Conservation (phyloP, 352 stramenopile species). For the Phytophthora chlamydospora region DNA sequence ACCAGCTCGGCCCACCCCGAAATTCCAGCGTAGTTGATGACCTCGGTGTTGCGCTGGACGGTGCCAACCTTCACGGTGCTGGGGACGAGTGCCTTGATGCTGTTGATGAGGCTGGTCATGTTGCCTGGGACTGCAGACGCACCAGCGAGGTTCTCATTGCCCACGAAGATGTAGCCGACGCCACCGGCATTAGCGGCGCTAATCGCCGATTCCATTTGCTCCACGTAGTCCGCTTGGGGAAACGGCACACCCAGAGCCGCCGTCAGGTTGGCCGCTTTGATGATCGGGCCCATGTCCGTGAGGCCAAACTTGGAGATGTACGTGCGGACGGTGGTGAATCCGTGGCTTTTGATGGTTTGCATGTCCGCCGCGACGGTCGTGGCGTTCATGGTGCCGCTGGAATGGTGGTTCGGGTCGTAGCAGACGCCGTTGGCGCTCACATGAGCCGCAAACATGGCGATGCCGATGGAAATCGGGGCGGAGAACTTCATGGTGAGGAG, state of each 20-base stretch:
- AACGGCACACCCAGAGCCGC: constrained; percentile 55
- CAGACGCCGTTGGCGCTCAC: constrained; percentile 63
- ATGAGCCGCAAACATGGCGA: constrained; percentile 28
- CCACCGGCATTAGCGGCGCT: constrained; percentile 40
- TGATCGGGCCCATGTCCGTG: constrained; percentile 44
- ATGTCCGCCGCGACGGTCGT: constrained; percentile 47
- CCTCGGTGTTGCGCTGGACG: constrained; percentile 68
- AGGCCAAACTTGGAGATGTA: constrained; percentile 65
- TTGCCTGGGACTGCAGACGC: constrained; percentile 29
- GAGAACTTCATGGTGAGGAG: constrained; percentile 43
- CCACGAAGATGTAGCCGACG: constrained; percentile 67
- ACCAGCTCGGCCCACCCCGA: constrained; percentile 40
- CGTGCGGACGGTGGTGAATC: constrained; percentile 65
- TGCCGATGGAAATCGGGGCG: constrained; percentile 23
- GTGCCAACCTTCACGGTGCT: constrained; percentile 63
- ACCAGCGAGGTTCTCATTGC: constrained; percentile 64
- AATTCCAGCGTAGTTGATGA: constrained; percentile 38
- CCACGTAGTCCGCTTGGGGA: constrained; percentile 39
- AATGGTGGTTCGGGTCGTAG: constrained; percentile 62
- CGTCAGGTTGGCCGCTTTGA: constrained; percentile 44
- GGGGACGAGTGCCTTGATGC: constrained; percentile 49
- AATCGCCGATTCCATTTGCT: constrained; percentile 45
- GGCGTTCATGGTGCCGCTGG: constrained; percentile 26
- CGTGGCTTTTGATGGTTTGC: constrained; percentile 48
- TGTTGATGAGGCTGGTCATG: constrained; percentile 45